Evolutionary conservation across 805 yeast species (phyloP).

Genomic region (Saturnispora diversa): DNA sequence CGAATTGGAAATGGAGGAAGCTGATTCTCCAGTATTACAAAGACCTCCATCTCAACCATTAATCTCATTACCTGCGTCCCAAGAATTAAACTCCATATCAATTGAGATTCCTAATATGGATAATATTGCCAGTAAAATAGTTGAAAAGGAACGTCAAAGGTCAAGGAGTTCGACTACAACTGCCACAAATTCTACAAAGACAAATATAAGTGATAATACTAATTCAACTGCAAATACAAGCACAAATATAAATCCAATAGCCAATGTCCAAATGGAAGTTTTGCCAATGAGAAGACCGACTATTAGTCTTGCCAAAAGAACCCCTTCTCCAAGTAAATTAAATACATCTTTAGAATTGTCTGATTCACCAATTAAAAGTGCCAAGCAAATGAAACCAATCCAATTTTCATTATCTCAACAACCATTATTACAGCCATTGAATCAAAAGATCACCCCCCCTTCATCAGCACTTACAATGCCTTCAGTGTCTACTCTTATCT

Average conservation of each 20-base stretch:
- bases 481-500: slow-evolving; percentile 17
- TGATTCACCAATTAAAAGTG: slow-evolving; percentile 28
- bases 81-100: slow-evolving; percentile 34
- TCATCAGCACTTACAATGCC: slow-evolving; percentile 19
- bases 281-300: slow-evolving; percentile 28
- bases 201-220: neutral
- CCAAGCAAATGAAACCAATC: slow-evolving; percentile 44
- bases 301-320: slow-evolving; percentile 31
- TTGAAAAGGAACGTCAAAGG: slow-evolving; percentile 18
- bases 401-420: slow-evolving; percentile 31
- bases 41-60: slow-evolving; percentile 5
- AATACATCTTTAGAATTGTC: slow-evolving; percentile 17
- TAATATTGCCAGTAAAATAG: slow-evolving; percentile 10
- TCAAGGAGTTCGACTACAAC: slow-evolving; percentile 29
- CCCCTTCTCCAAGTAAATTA: slow-evolving; percentile 41
- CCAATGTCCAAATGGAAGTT: slow-evolving; percentile 15
- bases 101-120: slow-evolving; percentile 69
- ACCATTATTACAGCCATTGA: slow-evolving; percentile 50
- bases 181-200: no score
- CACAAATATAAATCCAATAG: no score
- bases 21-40: neutral
- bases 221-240: slow-evolving; percentile 5
- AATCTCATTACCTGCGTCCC: slow-evolving; percentile 2
- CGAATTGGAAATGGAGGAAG: neutral
- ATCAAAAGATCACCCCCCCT: slow-evolving; percentile 27